These are phyloP conservation scores for Corymbia maculata DNA, from an alignment of 345 rosid genomes.

Conservation along the genomic window DNA sequence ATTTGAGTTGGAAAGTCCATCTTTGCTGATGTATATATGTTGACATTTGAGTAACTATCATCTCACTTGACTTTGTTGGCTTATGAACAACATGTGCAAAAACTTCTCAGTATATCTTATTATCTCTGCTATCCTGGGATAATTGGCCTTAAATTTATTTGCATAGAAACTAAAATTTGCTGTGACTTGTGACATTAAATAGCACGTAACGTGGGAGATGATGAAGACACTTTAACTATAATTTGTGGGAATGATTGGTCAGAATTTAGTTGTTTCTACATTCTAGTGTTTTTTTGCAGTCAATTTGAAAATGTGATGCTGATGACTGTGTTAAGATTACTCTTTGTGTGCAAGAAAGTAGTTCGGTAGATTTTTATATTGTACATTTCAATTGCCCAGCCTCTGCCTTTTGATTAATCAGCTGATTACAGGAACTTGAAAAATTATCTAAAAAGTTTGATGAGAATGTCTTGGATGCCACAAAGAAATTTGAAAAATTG, in stretches of 20 bases:
- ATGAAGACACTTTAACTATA: background rate
- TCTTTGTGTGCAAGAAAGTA: background rate
- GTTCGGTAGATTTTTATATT: background rate
- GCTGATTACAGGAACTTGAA: conserved; percentile 58
- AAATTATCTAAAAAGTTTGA: conserved; percentile 67
- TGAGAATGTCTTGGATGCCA: conserved; percentile 89
- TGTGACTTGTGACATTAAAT: background rate
- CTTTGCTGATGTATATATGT: background rate
- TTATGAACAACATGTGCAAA: background rate
- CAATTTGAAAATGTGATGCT: background rate
- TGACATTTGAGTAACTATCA: background rate
- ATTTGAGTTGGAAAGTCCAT: background rate
- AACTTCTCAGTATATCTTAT: background rate
- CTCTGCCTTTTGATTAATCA: background rate
- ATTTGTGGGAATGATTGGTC: background rate
- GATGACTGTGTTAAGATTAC: background rate
- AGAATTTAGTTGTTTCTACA: background rate
- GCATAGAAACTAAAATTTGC: background rate
- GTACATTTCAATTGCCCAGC: background rate
- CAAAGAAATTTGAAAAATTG: conserved; percentile 81
- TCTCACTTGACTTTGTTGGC: background rate
- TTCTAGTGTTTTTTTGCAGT: background rate
- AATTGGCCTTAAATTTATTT: background rate
- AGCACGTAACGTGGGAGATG: background rate
- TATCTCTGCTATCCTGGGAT: background rate